These are phyloP conservation scores for Ogataea parapolymorpha DNA, from an alignment of 805 yeast genomes.

Conservation along the genomic window DNA sequence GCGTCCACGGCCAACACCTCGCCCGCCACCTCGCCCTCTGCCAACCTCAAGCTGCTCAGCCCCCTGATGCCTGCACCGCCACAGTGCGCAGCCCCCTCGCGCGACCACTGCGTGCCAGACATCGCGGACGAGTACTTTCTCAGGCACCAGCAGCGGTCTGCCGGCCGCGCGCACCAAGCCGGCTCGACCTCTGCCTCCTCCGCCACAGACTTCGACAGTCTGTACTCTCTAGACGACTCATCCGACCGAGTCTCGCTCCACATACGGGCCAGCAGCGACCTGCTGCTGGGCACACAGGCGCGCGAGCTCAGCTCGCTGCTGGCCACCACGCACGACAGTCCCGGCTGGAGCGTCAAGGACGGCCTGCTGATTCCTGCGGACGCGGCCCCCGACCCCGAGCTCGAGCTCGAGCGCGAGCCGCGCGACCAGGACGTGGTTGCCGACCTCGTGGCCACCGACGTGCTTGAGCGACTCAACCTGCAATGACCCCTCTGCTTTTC, in stretches of 20 bases:
- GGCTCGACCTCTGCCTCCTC: conserved; percentile 3
- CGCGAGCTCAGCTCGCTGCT: conserved; percentile 1
- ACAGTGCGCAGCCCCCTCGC: conserved; percentile 8
- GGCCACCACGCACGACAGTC: conserved; percentile 5
- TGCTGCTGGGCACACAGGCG: neutral
- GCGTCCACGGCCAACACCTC: conserved; percentile 3
- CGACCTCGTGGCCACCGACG: conserved; percentile 23
- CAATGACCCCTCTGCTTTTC: neutral
- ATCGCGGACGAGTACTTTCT: conserved; percentile 27
- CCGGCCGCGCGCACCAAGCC: neutral
- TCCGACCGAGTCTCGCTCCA: conserved; percentile 6
- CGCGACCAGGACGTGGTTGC: conserved; percentile 19
- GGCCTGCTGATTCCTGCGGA: conserved; percentile 13
- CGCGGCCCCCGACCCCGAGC: neutral
- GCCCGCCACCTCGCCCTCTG: conserved; percentile 11
- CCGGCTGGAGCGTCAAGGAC: conserved; percentile 18
- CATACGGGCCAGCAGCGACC: conserved; percentile 1
- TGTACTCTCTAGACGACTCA: conserved; percentile 14
- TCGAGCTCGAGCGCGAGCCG: neutral
- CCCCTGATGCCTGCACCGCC: conserved; percentile 5
- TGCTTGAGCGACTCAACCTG: conserved; percentile 17
- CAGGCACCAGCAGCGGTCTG: conserved; percentile 13
- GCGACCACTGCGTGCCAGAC: conserved; percentile 19
- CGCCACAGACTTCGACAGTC: conserved; percentile 14
- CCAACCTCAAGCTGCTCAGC: conserved; percentile 7